Evolutionary conservation across 2,329 filamentous ascomycete genomes (phyloP).

Genomic region (Coleophoma crateriformis): DNA sequence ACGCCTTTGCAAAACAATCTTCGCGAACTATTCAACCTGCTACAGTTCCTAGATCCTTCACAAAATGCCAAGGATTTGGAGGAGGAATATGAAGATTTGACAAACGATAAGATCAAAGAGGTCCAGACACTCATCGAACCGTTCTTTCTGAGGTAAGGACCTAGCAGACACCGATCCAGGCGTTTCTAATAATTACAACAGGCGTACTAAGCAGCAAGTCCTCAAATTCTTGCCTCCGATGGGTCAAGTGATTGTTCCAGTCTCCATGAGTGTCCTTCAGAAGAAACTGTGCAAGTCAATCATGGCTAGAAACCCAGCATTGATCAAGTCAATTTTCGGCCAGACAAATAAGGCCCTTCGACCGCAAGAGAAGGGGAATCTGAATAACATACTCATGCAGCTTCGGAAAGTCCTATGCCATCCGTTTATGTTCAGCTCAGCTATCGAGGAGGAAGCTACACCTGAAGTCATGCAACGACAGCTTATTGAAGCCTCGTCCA

Average conservation of each 20-base stretch:
- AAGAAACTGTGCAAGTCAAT: slow-evolving; percentile 94
- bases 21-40: slow-evolving; percentile 89
- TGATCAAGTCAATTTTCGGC: slow-evolving; percentile 83
- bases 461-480: slow-evolving; percentile 65
- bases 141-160: slow-evolving; percentile 47
- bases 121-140: slow-evolving; percentile 79
- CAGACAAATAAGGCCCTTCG: slow-evolving; percentile 53
- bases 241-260: slow-evolving; percentile 88
- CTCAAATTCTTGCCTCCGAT: slow-evolving; percentile 89
- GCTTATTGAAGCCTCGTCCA: slow-evolving; percentile 85
- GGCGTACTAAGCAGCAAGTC: slow-evolving; percentile 84
- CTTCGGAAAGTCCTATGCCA: slow-evolving; percentile 92
- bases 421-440: slow-evolving; percentile 87
- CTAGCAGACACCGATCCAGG: neutral
- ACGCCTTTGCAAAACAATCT: slow-evolving; percentile 96
- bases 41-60: slow-evolving; percentile 80
- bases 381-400: slow-evolving; percentile 95
- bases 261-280: slow-evolving; percentile 92
- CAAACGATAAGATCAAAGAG: slow-evolving; percentile 73
- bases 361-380: slow-evolving; percentile 65
- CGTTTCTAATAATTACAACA: slow-evolving; percentile 16
- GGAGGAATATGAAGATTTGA: slow-evolving; percentile 69
- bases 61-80: slow-evolving; percentile 71
- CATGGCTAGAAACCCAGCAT: slow-evolving; percentile 79
- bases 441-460: slow-evolving; percentile 77